Evolutionary conservation across 73 alveolate genomes (phyloP).

Genomic region (Paramecium caudatum): DNA sequence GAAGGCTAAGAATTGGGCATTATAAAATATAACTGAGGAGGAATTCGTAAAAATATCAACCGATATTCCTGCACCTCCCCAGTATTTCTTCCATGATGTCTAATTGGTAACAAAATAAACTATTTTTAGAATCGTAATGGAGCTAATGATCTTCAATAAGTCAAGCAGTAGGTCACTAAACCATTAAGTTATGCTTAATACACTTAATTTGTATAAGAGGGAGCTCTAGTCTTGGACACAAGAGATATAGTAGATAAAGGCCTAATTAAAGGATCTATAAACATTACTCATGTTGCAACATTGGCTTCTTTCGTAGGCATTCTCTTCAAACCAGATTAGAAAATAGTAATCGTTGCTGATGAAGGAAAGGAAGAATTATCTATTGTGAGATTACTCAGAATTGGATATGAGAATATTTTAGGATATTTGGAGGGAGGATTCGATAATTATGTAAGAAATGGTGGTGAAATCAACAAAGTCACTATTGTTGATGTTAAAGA

Average conservation of each 20-base stretch:
- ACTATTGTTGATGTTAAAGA: constrained; percentile 21
- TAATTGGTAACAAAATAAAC: not conserved
- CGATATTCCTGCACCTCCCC: constrained; percentile 78
- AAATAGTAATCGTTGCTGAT: constrained; percentile 72
- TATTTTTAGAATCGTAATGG: constrained; percentile 50
- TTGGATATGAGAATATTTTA: constrained; percentile 75
- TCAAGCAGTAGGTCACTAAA: not conserved
- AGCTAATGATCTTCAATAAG: constrained; percentile 54
- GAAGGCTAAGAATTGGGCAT: constrained; percentile 65
- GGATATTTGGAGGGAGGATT: constrained; percentile 78
- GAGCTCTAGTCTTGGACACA: constrained; percentile 31
- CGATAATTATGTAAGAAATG: constrained; percentile 62
- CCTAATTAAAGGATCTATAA: constrained; percentile 67
- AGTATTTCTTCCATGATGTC: constrained; percentile 78
- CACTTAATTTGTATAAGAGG: constrained; percentile 30
- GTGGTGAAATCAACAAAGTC: not conserved
- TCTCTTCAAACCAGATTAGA: constrained; percentile 66
- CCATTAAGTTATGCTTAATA: constrained; percentile 33
- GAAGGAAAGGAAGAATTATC: constrained; percentile 76
- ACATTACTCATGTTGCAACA: constrained; percentile 62
- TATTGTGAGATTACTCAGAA: constrained; percentile 72
- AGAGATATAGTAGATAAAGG: constrained; percentile 64
- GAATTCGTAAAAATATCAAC: constrained; percentile 60
- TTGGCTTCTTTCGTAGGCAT: constrained; percentile 78
- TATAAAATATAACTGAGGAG: constrained; percentile 64